Evolutionary conservation across 768 basidiomycete genomes (phyloP).

Genomic region (Mycena metata): DNA sequence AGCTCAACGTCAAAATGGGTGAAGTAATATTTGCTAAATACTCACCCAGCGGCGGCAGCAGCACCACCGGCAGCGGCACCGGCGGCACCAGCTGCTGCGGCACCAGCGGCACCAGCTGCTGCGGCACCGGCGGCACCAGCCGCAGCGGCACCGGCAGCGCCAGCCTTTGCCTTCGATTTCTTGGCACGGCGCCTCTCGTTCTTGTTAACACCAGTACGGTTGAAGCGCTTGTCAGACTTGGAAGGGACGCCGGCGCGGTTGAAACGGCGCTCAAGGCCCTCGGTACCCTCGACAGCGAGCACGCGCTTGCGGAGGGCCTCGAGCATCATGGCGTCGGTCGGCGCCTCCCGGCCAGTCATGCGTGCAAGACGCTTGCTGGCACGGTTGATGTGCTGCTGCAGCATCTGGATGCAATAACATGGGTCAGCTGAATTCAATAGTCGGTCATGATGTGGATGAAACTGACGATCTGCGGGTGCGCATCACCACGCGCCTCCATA

Average conservation of each 20-base stretch:
- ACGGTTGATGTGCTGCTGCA: conserved; percentile 81
- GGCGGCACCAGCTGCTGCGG: conserved; percentile 49
- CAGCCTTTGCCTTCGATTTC: neutral
- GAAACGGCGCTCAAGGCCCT: conserved; percentile 44
- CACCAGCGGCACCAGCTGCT: conserved; percentile 29
- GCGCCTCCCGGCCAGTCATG: conserved; percentile 72
- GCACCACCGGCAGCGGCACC: conserved; percentile 57
- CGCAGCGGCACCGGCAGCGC: conserved; percentile 4
- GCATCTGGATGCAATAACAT: conserved; percentile 54
- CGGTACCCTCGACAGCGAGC: conserved; percentile 52
- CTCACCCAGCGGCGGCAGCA: conserved; percentile 9
- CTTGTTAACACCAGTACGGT: conserved; percentile 46
- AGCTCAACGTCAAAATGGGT: neutral
- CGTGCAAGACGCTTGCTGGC: conserved; percentile 73
- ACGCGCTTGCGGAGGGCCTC: conserved; percentile 64
- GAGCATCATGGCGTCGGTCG: conserved; percentile 62
- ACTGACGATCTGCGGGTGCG: conserved; percentile 56
- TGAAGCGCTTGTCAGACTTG: conserved; percentile 49
- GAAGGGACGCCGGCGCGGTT: conserved; percentile 14
- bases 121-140: conserved; percentile 39
- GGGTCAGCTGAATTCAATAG: conserved; percentile 2
- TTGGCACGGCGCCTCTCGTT: conserved; percentile 20
- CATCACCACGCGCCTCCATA: conserved; percentile 45
- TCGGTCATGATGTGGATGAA: conserved; percentile 5
- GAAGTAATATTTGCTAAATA: neutral